Evolutionary conservation across 768 basidiomycete species (phyloP).

Genomic region (Artomyces pyxidatus): DNA sequence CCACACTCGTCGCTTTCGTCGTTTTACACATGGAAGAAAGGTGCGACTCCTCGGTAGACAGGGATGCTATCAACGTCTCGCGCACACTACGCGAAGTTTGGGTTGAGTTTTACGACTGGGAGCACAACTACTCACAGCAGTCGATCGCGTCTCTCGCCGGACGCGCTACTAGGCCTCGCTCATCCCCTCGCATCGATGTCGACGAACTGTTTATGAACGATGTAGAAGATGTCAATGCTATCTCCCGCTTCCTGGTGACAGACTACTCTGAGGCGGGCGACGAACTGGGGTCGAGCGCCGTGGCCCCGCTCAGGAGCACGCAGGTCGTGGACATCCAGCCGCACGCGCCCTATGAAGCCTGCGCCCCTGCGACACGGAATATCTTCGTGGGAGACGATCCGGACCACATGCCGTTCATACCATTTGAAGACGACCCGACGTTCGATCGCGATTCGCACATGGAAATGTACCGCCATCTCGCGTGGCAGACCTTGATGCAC

Average conservation of each 20-base stretch:
- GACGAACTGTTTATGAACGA: constrained; percentile 1
- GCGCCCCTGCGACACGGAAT: constrained; percentile 40
- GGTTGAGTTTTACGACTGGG: constrained; percentile 22
- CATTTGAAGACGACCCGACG: constrained; percentile 49
- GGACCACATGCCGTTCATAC: constrained; percentile 49
- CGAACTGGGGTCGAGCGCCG: background rate
- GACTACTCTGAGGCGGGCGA: background rate
- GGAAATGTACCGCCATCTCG: constrained; percentile 34
- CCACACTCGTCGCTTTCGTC: too few relatives aligned
- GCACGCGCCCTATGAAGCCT: constrained; percentile 45
- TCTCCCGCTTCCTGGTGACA: background rate
- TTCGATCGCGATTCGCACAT: constrained; percentile 38
- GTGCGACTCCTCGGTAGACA: too few relatives aligned
- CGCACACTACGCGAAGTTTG: constrained; percentile 17
- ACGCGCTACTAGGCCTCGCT: too few relatives aligned
- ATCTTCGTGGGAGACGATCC: constrained; percentile 41
- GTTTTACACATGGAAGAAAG: too few relatives aligned
- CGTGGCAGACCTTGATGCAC: constrained; percentile 38
- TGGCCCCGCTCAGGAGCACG: too few relatives aligned
- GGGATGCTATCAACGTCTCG: too few relatives aligned
- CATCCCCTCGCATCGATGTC: constrained; percentile 9
- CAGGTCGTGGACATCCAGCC: too few relatives aligned
- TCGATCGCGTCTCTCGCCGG: constrained; percentile 11
- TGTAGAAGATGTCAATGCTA: constrained; percentile 6
- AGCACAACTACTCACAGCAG: constrained; percentile 14